Conservation (phyloP, 805 yeast species). For the Yarrowia hollandica region DNA sequence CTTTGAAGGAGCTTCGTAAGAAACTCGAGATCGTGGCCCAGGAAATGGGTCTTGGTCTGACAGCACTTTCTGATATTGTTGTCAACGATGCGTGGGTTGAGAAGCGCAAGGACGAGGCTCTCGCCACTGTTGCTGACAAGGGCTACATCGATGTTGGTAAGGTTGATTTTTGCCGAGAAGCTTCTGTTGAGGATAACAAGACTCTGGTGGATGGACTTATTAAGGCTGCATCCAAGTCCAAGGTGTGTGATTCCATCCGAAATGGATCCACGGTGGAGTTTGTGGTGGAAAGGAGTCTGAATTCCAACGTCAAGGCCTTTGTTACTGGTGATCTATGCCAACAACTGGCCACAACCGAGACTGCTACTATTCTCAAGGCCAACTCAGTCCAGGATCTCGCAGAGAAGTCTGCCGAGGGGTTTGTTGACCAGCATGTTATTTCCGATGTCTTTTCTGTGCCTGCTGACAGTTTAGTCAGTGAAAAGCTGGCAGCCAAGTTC, state of each 20-base stretch:
- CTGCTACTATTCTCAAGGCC: background rate
- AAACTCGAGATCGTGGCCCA: conserved; percentile 10
- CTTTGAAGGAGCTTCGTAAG: conserved; percentile 10
- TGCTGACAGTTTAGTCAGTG: conserved; percentile 3
- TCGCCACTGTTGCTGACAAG: background rate
- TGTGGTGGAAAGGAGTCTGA: conserved; percentile 9
- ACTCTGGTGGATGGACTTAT: background rate
- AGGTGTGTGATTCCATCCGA: conserved; percentile 3
- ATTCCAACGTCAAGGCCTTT: background rate
- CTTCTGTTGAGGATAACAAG: conserved; percentile 14
- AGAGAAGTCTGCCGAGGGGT: conserved; percentile 19
- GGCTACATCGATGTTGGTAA: conserved; percentile 4
- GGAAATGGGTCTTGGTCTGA: conserved; percentile 3
- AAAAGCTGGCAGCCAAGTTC: conserved; percentile 2
- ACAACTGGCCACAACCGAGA: conserved; percentile 3
- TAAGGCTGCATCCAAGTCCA: conserved; percentile 5
- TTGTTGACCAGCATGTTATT: conserved; percentile 23
- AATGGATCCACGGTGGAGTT: conserved; percentile 12
- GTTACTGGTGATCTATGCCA: background rate
- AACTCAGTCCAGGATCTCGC: conserved; percentile 17
- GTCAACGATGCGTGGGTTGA: conserved; percentile 10
- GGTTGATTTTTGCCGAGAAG: conserved; percentile 15
- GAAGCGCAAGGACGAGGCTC: background rate
- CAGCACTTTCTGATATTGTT: background rate
- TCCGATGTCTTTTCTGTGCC: conserved; percentile 16